Base-by-base conservation (phyloP, 2,329 filamentous ascomycete species). In the Penicillium vulpinum region DNA sequence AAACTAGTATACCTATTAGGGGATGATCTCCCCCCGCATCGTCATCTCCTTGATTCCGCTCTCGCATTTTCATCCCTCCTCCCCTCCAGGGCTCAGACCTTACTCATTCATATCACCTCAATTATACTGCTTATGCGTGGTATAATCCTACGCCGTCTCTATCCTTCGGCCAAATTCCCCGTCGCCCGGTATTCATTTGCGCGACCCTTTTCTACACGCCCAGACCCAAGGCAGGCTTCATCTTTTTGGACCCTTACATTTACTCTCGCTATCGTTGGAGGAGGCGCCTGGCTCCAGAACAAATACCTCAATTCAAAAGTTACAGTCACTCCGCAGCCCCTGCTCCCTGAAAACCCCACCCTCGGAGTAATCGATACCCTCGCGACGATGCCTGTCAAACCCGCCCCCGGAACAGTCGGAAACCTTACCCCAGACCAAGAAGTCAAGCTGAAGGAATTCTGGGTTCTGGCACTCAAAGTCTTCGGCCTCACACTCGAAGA, bases 371-470 rank as follows among this genome's bases (percentile, higher is more conserved):
- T 75, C 50, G 71, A 75, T 63, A 72, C 71, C 21, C 70, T 75
- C 43, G 61, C 70, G 51, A 73, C 67, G 53, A 73, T 75, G 68
- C 61, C 73, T 51, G 58, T 63, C 58, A 61, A 72, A 60, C 59
- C 63, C 31, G 68, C 68, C 40, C 70, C 69, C 38, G 94, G 94
- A 51, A 87, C 92, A 59, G 85, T 91, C 53, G 92, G 91, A 57
- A 96, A 90, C 65, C 81, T 99, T 57, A 97, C 92, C n/a, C 75
- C 86, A 3, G 92, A 97, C 61, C 87, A 99, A 77, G 91, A 96
- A 68, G 84, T 85, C 62, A 97, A 95, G 78, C 80, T 99, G 57
- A 89, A 88, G 68, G 89, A 95, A 74, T 83, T 97, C 64, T 99
- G 94, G 94, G 76, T 83, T 15, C 80, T 87, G 52, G 82, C 91